Conservation (phyloP, 1,284 basidiomycete species). For the Sporisorium graminicola region DNA sequence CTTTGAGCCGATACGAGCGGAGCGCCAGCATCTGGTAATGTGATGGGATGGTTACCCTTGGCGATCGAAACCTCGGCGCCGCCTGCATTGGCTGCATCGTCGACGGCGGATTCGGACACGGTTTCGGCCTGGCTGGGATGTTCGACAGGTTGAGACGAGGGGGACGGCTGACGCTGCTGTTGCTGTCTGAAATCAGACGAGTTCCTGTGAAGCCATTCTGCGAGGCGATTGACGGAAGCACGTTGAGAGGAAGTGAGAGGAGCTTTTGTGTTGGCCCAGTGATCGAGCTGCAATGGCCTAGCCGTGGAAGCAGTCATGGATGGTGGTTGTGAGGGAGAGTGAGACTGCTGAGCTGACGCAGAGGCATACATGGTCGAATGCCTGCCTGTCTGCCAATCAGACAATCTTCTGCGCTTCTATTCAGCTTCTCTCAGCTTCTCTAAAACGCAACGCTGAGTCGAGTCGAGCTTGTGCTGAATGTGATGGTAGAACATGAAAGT, state of each 20-base stretch:
- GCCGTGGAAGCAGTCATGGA: conserved; percentile 26
- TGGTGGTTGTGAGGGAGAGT: conserved; percentile 9
- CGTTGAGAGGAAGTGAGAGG: conserved; percentile 45
- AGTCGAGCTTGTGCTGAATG: background rate
- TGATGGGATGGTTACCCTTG: conserved; percentile 7
- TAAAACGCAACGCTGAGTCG: conserved; percentile 17
- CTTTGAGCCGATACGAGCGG: conserved; percentile 50
- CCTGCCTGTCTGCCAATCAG: background rate
- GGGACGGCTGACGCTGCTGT: conserved; percentile 12
- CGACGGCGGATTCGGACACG: background rate
- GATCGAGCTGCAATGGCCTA: conserved; percentile 54
- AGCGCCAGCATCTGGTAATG: conserved; percentile 25
- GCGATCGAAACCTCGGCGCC: background rate
- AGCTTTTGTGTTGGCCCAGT: conserved; percentile 54
- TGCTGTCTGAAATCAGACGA: conserved; percentile 40
- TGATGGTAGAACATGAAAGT: conserved; percentile 2
- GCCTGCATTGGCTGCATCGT: background rate
- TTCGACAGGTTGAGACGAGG: background rate
- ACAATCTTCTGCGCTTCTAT: conserved; percentile 1
- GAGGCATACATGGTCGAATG: conserved; percentile 19
- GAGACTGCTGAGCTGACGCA: conserved; percentile 7
- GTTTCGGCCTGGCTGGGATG: background rate
- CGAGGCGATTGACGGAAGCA: conserved; percentile 55
- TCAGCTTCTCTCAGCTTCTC: background rate
- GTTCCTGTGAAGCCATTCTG: conserved; percentile 53